These are phyloP conservation scores for Ceratocystis huliohia DNA, from an alignment of 2,329 filamentous ascomycete genomes.

Conservation along the genomic window DNA sequence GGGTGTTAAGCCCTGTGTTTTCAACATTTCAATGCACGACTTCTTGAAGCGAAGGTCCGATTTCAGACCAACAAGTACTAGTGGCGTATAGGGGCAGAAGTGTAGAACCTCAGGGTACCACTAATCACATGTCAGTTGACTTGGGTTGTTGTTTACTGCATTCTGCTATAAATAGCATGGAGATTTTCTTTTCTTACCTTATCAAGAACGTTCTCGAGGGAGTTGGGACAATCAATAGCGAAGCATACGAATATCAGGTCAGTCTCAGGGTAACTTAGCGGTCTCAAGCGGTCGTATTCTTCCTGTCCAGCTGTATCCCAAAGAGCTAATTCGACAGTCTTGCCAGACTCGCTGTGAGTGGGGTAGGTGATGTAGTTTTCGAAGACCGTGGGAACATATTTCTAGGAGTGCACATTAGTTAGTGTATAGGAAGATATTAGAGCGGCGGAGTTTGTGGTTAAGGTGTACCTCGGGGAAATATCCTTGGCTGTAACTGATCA, in stretches of 20 bases:
- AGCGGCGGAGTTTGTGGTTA: too few species aligned
- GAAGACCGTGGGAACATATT: slow-evolving; percentile 99
- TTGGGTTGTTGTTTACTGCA: background rate
- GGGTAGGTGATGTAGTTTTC: slow-evolving; percentile 99
- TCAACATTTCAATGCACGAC: slow-evolving; percentile 96
- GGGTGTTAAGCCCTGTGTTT: slow-evolving; percentile 90
- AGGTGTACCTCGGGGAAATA: slow-evolving; percentile 83
- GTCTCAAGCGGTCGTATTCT: slow-evolving; percentile 91
- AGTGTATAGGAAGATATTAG: too few species aligned
- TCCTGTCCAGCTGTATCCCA: slow-evolving; percentile 99
- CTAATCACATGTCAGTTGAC: slow-evolving; percentile 34
- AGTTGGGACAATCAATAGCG: slow-evolving; percentile 96
- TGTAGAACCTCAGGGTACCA: slow-evolving; percentile 99
- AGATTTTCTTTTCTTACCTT: slow-evolving; percentile 51
- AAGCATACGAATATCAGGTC: slow-evolving; percentile 98
- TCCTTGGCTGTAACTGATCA: slow-evolving; percentile 97
- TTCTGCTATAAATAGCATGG: background rate
- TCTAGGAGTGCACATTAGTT: slow-evolving; percentile 40
- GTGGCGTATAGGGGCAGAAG: slow-evolving; percentile 93
- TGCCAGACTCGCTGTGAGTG: slow-evolving; percentile 72
- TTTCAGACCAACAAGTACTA: slow-evolving; percentile 92
- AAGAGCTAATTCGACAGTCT: slow-evolving; percentile 88
- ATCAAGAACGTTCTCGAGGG: slow-evolving; percentile 94
- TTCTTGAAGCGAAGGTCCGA: slow-evolving; percentile 91
- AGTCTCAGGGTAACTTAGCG: slow-evolving; percentile 94